phyloP scores from a whole-genome alignment of 768 basidiomycete genomes.

The Tulasnella calospora region DNA sequence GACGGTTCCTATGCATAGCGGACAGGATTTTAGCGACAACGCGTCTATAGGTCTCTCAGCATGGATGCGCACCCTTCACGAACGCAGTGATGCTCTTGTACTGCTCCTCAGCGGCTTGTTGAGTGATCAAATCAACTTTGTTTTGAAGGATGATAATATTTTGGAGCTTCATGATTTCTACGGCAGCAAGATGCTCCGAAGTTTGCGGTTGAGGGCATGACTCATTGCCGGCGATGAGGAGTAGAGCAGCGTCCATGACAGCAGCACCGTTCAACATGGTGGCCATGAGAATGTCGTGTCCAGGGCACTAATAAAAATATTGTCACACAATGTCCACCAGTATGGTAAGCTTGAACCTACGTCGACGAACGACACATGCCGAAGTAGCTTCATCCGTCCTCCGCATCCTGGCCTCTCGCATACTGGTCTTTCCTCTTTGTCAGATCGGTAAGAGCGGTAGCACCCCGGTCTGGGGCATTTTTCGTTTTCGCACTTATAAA shows the following conservation, averaged over 20 bases:
- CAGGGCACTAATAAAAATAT: conserved; percentile 50
- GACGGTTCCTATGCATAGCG: conserved; percentile 65
- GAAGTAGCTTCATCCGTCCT: conserved; percentile 81
- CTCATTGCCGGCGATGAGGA: conserved; percentile 96
- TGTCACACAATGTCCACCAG: not conserved
- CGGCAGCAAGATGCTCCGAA: conserved; percentile 95
- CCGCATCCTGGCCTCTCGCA: conserved; percentile 93
- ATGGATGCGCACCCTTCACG: conserved; percentile 64
- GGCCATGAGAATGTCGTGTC: conserved; percentile 99
- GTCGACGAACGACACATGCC: conserved; percentile 99
- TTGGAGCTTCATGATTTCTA: conserved; percentile 98
- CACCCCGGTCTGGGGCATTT: conserved; percentile 90
- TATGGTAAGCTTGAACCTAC: conserved; percentile 25
- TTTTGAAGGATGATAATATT: conserved; percentile 98
- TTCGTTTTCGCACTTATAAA: conserved; percentile 95
- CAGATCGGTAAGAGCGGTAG: conserved; percentile 88
- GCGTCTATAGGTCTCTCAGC: not conserved
- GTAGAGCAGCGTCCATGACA: conserved; percentile 97
- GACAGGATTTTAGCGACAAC: conserved; percentile 3
- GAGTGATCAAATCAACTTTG: conserved; percentile 97
- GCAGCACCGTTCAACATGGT: conserved; percentile 99
- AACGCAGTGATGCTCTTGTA: conserved; percentile 93
- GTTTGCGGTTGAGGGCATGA: conserved; percentile 99
- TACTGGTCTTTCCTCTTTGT: conserved; percentile 89
- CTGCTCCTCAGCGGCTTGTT: conserved; percentile 89